phyloP scores from a whole-genome alignment of 805 yeast genomes.

The Candida methanosorbosa region DNA sequence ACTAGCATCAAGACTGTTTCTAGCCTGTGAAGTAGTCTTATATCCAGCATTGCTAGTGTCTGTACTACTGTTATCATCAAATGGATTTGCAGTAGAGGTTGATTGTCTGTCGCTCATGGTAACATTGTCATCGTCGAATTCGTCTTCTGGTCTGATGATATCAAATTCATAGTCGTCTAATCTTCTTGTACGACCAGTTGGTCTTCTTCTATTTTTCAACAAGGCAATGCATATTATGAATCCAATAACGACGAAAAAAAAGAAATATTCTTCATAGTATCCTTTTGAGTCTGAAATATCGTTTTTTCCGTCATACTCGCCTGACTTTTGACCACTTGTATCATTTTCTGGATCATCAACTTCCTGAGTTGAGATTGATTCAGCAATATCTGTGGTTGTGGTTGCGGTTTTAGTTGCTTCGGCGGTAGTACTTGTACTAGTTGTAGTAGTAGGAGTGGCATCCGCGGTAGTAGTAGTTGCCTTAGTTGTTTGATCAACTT shows the following conservation, averaged over 20 bases:
- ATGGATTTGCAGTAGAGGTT: constrained; percentile 3
- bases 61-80: constrained; percentile 2
- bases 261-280: constrained; percentile 54
- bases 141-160: constrained; percentile 60
- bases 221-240: constrained; percentile 36
- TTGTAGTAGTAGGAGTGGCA: constrained; percentile 7
- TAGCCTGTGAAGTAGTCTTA: too few species aligned
- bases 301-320: constrained; percentile 5
- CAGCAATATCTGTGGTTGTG: constrained; percentile 9
- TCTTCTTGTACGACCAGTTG: constrained; percentile 37
- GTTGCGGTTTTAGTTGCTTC: constrained; percentile 4
- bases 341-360: constrained; percentile 2
- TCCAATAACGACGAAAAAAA: constrained; percentile 52
- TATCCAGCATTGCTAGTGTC: too few species aligned
- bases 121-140: constrained; percentile 22
- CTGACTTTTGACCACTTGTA: constrained; percentile 13
- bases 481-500: constrained; percentile 1
- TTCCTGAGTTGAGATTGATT: constrained; percentile 10
- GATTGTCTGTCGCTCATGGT: constrained; percentile 32
- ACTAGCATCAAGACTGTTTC: constrained; percentile 17
- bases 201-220: constrained; percentile 28
- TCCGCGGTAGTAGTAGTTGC: constrained; percentile 6
- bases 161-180: constrained; percentile 73
- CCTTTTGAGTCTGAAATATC: constrained; percentile 12
- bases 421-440: constrained; percentile 7